These are phyloP conservation scores for Carnegiea gigantea DNA, from an alignment of 179 eudicot genomes.

Conservation along the genomic window DNA sequence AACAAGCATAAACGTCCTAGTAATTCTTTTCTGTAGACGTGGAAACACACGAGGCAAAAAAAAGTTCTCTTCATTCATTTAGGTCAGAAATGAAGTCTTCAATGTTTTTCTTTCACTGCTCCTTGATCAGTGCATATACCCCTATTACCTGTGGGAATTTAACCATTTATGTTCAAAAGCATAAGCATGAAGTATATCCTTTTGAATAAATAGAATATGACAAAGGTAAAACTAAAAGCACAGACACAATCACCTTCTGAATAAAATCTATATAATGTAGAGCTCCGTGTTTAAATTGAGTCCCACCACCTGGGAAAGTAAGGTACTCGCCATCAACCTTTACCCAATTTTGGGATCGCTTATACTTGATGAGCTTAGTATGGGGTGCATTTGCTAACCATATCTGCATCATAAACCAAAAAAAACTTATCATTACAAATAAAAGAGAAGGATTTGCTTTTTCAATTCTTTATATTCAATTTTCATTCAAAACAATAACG, in stretches of 20 bases:
- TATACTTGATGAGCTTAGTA: constrained; percentile 39
- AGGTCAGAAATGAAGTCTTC: not conserved
- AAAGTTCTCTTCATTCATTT: not conserved
- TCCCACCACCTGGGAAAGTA: constrained; percentile 48
- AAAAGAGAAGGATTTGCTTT: not conserved
- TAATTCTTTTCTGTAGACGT: not conserved
- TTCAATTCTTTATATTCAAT: not conserved
- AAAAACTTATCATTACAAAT: constrained; percentile 14
- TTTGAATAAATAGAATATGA: constrained; percentile 7
- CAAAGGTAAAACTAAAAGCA: constrained; percentile 6
- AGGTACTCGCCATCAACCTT: constrained; percentile 40
- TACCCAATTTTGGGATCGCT: constrained; percentile 45
- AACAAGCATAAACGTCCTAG: not conserved
- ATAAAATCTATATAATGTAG: constrained; percentile 41
- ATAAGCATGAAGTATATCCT: constrained; percentile 15
- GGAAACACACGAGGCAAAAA: too few relatives aligned
- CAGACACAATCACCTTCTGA: constrained; percentile 23
- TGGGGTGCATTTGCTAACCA: constrained; percentile 49
- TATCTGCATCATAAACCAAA: constrained; percentile 31
- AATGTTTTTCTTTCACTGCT: not conserved
- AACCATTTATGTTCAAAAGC: not conserved
- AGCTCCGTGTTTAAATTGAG: constrained; percentile 43
- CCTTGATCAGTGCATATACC: not conserved
- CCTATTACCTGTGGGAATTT: not conserved
- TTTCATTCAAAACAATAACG: not conserved